Evolutionary conservation across 1,284 basidiomycete genomes (phyloP).

Genomic region (Cystobasidium sp.): DNA sequence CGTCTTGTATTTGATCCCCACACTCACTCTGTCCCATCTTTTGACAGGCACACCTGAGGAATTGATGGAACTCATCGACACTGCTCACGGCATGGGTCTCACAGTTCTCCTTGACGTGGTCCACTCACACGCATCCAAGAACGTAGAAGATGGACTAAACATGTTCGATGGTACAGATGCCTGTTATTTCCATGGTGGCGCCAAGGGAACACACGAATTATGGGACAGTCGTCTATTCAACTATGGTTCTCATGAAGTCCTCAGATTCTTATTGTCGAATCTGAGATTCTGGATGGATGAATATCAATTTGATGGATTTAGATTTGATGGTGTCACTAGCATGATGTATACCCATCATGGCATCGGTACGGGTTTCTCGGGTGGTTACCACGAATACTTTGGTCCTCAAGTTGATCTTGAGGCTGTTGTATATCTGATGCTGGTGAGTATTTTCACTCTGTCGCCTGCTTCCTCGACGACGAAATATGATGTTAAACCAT

Average conservation of each 20-base stretch:
- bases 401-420: conserved; percentile 82
- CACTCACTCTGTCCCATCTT: background rate
- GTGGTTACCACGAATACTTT: conserved; percentile 98
- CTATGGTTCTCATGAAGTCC: conserved; percentile 90
- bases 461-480: background rate
- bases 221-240: conserved; percentile 98
- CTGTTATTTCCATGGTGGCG: conserved; percentile 93
- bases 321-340: conserved; percentile 97
- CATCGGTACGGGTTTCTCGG: conserved; percentile 95
- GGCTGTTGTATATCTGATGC: conserved; percentile 93
- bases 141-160: conserved; percentile 93
- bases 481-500: no score
- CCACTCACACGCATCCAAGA: conserved; percentile 98
- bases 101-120: conserved; percentile 94
- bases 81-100: conserved; percentile 88
- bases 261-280: conserved; percentile 93
- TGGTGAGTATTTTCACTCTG: conserved; percentile 65
- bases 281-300: conserved; percentile 94
- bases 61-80: conserved; percentile 91
- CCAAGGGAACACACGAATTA: conserved; percentile 86
- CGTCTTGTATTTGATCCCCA: no score
- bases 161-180: conserved; percentile 95
- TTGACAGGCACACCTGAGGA: conserved; percentile 81
- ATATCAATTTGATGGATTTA: conserved; percentile 94
- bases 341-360: conserved; percentile 99